Base-by-base conservation (phyloP, 345 rosid species). In the Passiflora organensis region DNA sequence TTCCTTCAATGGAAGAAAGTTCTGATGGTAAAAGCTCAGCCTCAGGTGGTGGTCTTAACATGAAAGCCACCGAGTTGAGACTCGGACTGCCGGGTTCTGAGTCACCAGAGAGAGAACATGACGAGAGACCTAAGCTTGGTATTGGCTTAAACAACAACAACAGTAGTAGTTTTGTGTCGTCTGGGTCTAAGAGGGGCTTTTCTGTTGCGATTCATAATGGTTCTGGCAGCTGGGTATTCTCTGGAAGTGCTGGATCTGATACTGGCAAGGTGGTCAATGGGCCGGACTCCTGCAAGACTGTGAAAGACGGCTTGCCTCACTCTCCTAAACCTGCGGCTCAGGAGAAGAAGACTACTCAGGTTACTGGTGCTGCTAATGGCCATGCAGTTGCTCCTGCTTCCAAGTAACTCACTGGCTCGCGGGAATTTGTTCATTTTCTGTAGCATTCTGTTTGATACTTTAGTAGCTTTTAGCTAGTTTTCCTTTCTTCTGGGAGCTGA, bases 31-130 rank as follows among this genome's bases (percentile, higher is more conserved):
- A 51, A 17, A 43, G 6, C 15, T 62, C 34, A 51, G 43, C 36
- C 13, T 10, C 46, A 4, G 50, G 45, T 37, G 34, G 32, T 32
- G 71, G 74, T 68, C 58, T 82, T 6, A 75, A 76, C 67, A 64
- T 78, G 48, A 80, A 75, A 64, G 93, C 88, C 6, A 85, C 93
- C n/a, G 86, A 85, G 81, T 65, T 85, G 61, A 77, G 89, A 58
- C 89, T 85, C 55, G 94, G 89, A 56, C 70, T 82, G 66, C 94
- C 94, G 1, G 94, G 94, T 34, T 82, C 80, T 6, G 78, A 72
- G 58, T 85, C 94, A 15, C 83, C 86, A 14, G 78, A 66, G 19
- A 67, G 86, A 59, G 77, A 59, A 12, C 0, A 15, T 9, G 46
- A 46, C 13, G 70, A 58, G 18, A 51, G n/a, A 49, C 44, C 56